These are phyloP conservation scores for Skeletonema potamos DNA, from an alignment of 108 stramenopile species.

Conservation along the genomic window DNA sequence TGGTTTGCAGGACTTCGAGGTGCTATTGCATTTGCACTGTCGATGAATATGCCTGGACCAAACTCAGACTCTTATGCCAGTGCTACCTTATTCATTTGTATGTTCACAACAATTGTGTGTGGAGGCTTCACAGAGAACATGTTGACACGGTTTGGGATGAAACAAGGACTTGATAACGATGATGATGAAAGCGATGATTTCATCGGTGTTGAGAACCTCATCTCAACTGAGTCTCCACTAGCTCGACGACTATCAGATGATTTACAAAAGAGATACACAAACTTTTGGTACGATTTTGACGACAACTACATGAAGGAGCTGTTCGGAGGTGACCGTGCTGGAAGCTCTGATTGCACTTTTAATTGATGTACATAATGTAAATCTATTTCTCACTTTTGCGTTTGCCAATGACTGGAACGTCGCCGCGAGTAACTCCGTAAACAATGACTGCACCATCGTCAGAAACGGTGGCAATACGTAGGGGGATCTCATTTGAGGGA, in stretches of 20 bases:
- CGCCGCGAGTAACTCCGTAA: constrained; percentile 70
- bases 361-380: constrained; percentile 6
- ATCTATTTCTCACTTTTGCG: neutral
- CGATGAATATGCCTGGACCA: constrained; percentile 92
- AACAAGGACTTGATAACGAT: constrained; percentile 5
- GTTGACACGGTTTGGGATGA: constrained; percentile 86
- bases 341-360: constrained; percentile 10
- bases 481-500: constrained; percentile 45
- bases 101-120: constrained; percentile 96
- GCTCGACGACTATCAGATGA: constrained; percentile 20
- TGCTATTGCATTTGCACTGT: constrained; percentile 94
- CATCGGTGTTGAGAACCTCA: constrained; percentile 18
- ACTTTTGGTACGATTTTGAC: constrained; percentile 64
- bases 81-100: constrained; percentile 92
- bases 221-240: constrained; percentile 18
- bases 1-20: constrained; percentile 97
- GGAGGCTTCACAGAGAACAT: constrained; percentile 93
- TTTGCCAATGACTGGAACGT: constrained; percentile 45
- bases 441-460: constrained; percentile 80
- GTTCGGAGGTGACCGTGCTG: constrained; percentile 56
- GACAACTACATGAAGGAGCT: constrained; percentile 60
- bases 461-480: constrained; percentile 70
- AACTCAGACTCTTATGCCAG: constrained; percentile 86
- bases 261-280: constrained; percentile 25
- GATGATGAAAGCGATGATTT: constrained; percentile 10